Base-by-base conservation (phyloP, 352 stramenopile genomes). In the Globisporangium irregulare region DNA sequence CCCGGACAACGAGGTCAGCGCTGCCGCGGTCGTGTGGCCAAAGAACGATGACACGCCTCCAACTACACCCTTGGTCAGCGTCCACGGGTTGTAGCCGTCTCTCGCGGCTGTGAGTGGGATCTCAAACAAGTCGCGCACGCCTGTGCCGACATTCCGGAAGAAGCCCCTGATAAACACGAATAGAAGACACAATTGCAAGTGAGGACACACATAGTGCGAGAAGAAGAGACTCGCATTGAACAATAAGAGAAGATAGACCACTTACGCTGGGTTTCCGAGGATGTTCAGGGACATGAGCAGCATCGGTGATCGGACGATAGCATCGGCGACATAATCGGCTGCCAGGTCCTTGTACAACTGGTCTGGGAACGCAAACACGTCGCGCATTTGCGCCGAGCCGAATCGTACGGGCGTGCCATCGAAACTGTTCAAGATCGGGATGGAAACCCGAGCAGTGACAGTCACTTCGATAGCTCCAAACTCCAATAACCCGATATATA, bases 281-380 rank as follows among this genome's bases (percentile, higher is more conserved):
- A 94, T 90, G 73, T 94, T 93, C 59, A 95, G 75, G 15, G 88
- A 95, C 86, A 94, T 90, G 15, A 95, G 48, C 29, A 95, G 69
- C 72, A 93, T 76, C 5, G 86, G 88, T 7, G 82, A 91, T 22
- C 87, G 79, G 27, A 95, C 84, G 53, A 95, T 87, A 3, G 87
- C 78, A 34, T 95, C 88, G 1, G 85, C 85, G 3, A 94, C 86
- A 58, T 93, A 95, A 51, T 94, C 80, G 36, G 88, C 88, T 29
- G 86, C 88, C 12, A 95, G 67, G 67, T 95, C 88, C 65, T 95
- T 95, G 68, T 80, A 78, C 22, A 95, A 58, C 57, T 95, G 86
- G 38, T 95, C 86, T 0, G 77, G 69, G 38, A 90, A 91, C 8
- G 80, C 63, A 78, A 91, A 91, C 22, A 94, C 78, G n/a, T 92